phyloP scores from a whole-genome alignment of 495 filamentous ascomycete genomes.

The Ascodesmis nigricans region DNA sequence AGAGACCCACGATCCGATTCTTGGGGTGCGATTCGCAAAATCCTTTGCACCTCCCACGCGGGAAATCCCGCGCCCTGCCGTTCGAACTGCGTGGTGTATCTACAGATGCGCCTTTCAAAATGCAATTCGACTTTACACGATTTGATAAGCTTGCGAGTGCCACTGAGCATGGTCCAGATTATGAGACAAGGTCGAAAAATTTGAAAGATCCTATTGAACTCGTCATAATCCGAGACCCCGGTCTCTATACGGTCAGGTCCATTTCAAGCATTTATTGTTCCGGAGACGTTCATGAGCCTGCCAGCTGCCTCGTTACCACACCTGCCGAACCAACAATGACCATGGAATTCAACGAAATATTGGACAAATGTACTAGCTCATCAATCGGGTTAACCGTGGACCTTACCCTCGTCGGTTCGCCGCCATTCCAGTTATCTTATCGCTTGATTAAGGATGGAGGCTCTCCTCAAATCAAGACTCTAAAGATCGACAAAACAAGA shows the following conservation, averaged over 20 bases:
- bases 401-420: conserved; percentile 70
- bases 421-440: conserved; percentile 63
- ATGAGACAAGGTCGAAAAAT: conserved; percentile 30
- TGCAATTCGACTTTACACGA: conserved; percentile 49
- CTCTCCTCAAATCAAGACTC: conserved; percentile 27
- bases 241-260: conserved; percentile 62
- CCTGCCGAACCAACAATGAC: conserved; percentile 66
- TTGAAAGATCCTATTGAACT: conserved; percentile 30
- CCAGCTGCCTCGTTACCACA: conserved; percentile 72
- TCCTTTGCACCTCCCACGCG: conserved; percentile 63
- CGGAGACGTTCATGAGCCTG: conserved; percentile 77
- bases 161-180: conserved; percentile 37
- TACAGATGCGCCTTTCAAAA: conserved; percentile 31
- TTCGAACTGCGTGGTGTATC: conserved; percentile 44
- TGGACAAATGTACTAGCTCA: conserved; percentile 83
- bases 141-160: conserved; percentile 38
- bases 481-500: conserved; percentile 41
- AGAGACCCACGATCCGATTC: conserved; percentile 52
- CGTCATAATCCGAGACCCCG: conserved; percentile 46
- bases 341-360: conserved; percentile 53
- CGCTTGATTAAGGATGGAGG: conserved; percentile 38
- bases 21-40: conserved; percentile 50
- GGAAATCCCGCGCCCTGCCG: conserved; percentile 44
- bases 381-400: conserved; percentile 75
- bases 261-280: conserved; percentile 58